These are phyloP conservation scores for Amaranthus hypochondriacus DNA, from an alignment of 148 eudicot species.

Conservation along the genomic window DNA sequence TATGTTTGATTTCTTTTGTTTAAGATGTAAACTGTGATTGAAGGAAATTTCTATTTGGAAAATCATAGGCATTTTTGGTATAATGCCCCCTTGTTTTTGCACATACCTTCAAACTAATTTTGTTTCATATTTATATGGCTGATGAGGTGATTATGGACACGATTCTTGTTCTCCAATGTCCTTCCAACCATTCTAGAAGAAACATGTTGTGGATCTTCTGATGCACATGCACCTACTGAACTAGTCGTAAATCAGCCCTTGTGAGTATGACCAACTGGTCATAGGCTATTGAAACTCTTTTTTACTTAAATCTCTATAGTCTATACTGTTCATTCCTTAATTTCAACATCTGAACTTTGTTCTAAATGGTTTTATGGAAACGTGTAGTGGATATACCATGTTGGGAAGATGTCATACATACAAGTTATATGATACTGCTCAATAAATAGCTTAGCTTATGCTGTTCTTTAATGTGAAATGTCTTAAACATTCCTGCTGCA, in stretches of 20 bases:
- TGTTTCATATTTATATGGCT: background rate
- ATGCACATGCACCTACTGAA: background rate
- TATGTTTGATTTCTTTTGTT: background rate
- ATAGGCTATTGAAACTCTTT: background rate
- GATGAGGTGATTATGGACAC: background rate
- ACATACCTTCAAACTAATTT: background rate
- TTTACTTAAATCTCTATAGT: background rate
- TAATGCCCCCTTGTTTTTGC: background rate
- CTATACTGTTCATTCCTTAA: background rate
- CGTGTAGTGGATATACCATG: background rate
- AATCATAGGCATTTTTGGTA: background rate
- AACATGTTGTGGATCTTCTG: background rate
- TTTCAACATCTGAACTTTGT: background rate
- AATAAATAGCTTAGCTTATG: background rate
- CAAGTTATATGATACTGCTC: background rate
- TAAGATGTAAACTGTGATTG: background rate
- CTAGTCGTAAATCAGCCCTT: background rate
- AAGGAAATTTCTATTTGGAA: background rate
- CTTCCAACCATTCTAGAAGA: background rate
- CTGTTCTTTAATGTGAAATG: background rate
- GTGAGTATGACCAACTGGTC: background rate
- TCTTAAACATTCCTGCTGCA: constrained; percentile 24
- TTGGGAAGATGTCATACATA: background rate
- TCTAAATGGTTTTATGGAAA: background rate
- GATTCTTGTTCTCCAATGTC: background rate